phyloP scores from a whole-genome alignment of 768 basidiomycete species.

The Mycena floridula region DNA sequence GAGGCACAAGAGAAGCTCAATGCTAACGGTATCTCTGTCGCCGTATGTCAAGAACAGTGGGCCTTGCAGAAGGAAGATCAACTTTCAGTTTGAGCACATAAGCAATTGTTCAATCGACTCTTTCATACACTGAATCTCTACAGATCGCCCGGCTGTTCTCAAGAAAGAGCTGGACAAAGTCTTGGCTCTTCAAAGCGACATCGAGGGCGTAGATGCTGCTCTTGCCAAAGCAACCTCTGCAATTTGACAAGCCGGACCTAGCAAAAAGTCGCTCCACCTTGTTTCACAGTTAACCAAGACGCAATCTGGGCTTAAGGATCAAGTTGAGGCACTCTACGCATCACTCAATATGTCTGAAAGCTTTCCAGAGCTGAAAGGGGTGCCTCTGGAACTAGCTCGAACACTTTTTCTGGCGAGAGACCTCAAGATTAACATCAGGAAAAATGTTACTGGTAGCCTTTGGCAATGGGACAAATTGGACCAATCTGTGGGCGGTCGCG shows the following conservation, averaged over 20 bases:
- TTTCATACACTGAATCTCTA: not conserved
- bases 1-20: not conserved
- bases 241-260: not conserved
- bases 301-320: not conserved
- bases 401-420: slow-evolving; percentile 6
- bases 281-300: not conserved
- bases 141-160: not conserved
- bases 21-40: not conserved
- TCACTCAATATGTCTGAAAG: not conserved
- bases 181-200: not conserved
- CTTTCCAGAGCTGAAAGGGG: not conserved
- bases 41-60: slow-evolving; percentile 3
- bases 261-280: not conserved
- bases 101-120: not conserved
- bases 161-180: not conserved
- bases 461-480: not conserved
- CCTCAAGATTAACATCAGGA: slow-evolving; percentile 8
- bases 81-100: slow-evolving; percentile 3
- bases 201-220: not conserved
- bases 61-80: slow-evolving; percentile 1
- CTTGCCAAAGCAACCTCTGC: not conserved
- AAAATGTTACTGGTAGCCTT: not conserved
- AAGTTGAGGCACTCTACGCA: not conserved
- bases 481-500: not conserved
- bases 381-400: slow-evolving; percentile 1